Base-by-base conservation (phyloP, 805 yeast species). In the Lipomyces starkeyi region DNA sequence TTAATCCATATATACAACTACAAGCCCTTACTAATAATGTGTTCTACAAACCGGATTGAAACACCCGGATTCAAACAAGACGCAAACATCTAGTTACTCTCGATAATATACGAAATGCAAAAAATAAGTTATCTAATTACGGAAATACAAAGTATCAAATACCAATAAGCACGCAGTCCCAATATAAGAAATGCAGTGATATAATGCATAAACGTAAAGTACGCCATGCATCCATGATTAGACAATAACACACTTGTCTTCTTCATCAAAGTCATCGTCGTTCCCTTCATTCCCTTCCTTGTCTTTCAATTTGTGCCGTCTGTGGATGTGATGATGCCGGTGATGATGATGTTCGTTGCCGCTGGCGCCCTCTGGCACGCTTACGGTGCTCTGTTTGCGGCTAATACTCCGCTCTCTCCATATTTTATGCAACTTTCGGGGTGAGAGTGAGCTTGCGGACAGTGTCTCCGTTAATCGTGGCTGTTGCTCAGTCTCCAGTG, bases 231-330 rank as follows among this genome's bases (percentile, higher is more conserved):
- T 43, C 22, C 22, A n/a, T 6, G 17, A 58, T 62, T 35, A 64
- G 7, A 63, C 27, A 13, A 66, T 54, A 20, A 59, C 43, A 47
- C 69, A 66, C 40, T 61, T 62, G 13, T 66, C 69, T 17, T 65
- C 68, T 17, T 65, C 69, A 34, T 62, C 63, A 56, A 37, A 58
- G 4, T 53, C 63, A 54, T 54, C 61, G 34, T 29, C 58, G 3
- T 59, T 61, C 2, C n/a, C 53, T 14, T 22, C 22, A 13, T 56
- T 61, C 34, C 17, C 35, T 7, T 20, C 32, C n/a, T 56, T 61
- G 14, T 5, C 47, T 20, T 25, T 52, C 3, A 13, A 13, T 20
- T 54, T 34, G 49, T 59, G 62, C 13, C 40, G 27, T 22, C 32
- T 32, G 32, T 43, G 56, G 6, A 32, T 40, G 32, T 37, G 53